phyloP scores from a whole-genome alignment of 2,329 filamentous ascomycete species.

The Penicillium psychrosexuale region DNA sequence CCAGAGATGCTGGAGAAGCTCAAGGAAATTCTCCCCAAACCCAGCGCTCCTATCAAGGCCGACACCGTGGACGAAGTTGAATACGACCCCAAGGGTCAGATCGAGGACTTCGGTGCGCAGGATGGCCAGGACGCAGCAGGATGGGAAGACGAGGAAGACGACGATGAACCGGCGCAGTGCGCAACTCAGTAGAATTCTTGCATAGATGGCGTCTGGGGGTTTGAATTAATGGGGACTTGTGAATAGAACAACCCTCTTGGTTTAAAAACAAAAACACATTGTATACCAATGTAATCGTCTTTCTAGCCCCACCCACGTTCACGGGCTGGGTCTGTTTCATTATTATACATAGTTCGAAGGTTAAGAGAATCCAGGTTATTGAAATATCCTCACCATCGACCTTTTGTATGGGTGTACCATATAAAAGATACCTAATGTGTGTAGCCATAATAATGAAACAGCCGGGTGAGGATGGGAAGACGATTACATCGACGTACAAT shows the following conservation, averaged over 20 bases:
- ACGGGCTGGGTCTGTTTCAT: too few relatives aligned
- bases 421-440: too few relatives aligned
- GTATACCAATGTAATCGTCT: not conserved
- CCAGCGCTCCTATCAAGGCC: conserved; percentile 60
- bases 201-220: conserved; percentile 32
- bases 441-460: too few relatives aligned
- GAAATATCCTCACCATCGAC: too few relatives aligned
- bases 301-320: too few relatives aligned
- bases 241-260: conserved; percentile 2
- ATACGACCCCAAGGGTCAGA: conserved; percentile 76
- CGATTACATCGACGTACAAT: too few relatives aligned
- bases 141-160: conserved; percentile 52
- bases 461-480: too few relatives aligned
- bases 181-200: conserved; percentile 45
- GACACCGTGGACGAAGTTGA: conserved; percentile 83
- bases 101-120: conserved; percentile 63
- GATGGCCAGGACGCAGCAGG: conserved; percentile 43
- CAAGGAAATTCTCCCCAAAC: conserved; percentile 68
- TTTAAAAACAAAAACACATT: not conserved
- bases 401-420: too few relatives aligned
- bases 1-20: conserved; percentile 69
- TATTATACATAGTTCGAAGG: too few relatives aligned
- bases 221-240: conserved; percentile 13
- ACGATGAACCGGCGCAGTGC: conserved; percentile 48
- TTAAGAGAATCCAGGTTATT: too few relatives aligned